Base-by-base conservation (phyloP, 75 land plant species). In the Cunninghamia lanceolata region DNA sequence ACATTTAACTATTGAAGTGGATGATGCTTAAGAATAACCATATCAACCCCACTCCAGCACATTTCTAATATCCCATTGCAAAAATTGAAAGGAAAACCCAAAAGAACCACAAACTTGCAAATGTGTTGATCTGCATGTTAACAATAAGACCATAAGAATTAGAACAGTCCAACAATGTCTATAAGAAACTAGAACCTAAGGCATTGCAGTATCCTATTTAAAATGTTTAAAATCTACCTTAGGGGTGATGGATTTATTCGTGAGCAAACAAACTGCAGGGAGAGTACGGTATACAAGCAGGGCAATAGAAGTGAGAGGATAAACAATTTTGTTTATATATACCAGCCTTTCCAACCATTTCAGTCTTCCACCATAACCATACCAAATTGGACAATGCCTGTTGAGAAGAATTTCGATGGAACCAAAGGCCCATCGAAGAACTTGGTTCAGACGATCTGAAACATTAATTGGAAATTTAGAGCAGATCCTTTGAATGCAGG, bases 11-110 rank as follows among this genome's bases (percentile, higher is more conserved):
- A n/a, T n/a, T n/a, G n/a, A n/a, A n/a, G n/a, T n/a, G n/a, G n/a
- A n/a, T n/a, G n/a, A n/a, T n/a, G n/a, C n/a, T n/a, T n/a, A n/a
- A n/a, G n/a, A n/a, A n/a, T n/a, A n/a, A n/a, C n/a, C n/a, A n/a
- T n/a, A n/a, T n/a, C n/a, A n/a, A 96, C 95, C 2, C 97, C 97
- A 76, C 95, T 93, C 97, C 97, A 96, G 35, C 97, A 88, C 91
- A 96, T 93, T 83, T 96, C 97, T 13, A 96, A 88, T 34, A 96
- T 96, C 79, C 97, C 1, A 96, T 96, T 2, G 96, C 96, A 88
- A 96, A 96, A 85, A 96, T 96, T 88, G 97, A 96, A 52, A 95
- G 53, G 59, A 96, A 96, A 54, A 96, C 94, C 9, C 94, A 90
- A 50, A 96, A 90, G 78, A 96, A 96, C 94, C 93, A 95, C 30